Evolutionary conservation across 2,329 filamentous ascomycete species (phyloP).

Genomic region (Didymella lethalis): DNA sequence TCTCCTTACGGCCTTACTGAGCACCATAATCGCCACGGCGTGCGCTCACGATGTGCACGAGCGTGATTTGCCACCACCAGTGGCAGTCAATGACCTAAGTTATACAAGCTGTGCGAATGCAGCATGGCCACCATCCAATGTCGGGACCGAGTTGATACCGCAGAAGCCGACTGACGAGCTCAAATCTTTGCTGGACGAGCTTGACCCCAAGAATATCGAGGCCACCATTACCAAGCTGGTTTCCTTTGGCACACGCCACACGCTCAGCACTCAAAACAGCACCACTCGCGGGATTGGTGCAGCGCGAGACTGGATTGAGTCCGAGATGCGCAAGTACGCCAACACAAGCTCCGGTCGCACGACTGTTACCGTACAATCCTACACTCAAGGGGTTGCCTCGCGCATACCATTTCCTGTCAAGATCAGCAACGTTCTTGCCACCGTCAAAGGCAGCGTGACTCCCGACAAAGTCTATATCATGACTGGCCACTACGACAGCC

Average conservation of each 20-base stretch:
- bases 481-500: slow-evolving; percentile 55
- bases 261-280: slow-evolving; percentile 62
- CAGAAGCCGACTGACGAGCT: slow-evolving; percentile 54
- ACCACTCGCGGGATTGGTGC: slow-evolving; percentile 63
- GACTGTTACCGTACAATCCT: slow-evolving; percentile 60
- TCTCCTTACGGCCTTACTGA: slow-evolving; percentile 19
- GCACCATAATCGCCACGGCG: slow-evolving; percentile 29
- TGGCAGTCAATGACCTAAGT: slow-evolving; percentile 44
- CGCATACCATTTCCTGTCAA: slow-evolving; percentile 61
- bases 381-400: slow-evolving; percentile 58
- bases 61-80: slow-evolving; percentile 37
- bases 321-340: slow-evolving; percentile 60
- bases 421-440: slow-evolving; percentile 61
- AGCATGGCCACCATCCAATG: slow-evolving; percentile 54
- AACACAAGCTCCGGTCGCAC: slow-evolving; percentile 59
- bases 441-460: slow-evolving; percentile 59
- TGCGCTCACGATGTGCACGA: slow-evolving; percentile 40
- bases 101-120: slow-evolving; percentile 47
- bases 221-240: slow-evolving; percentile 62
- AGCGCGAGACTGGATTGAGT: slow-evolving; percentile 64
- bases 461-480: slow-evolving; percentile 62
- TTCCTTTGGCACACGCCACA: slow-evolving; percentile 65
- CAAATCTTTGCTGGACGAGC: slow-evolving; percentile 49
- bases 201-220: slow-evolving; percentile 57
- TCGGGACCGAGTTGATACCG: slow-evolving; percentile 50